Evolutionary conservation across 2,329 filamentous ascomycete species (phyloP).

Genomic region (Fusarium nurragi): DNA sequence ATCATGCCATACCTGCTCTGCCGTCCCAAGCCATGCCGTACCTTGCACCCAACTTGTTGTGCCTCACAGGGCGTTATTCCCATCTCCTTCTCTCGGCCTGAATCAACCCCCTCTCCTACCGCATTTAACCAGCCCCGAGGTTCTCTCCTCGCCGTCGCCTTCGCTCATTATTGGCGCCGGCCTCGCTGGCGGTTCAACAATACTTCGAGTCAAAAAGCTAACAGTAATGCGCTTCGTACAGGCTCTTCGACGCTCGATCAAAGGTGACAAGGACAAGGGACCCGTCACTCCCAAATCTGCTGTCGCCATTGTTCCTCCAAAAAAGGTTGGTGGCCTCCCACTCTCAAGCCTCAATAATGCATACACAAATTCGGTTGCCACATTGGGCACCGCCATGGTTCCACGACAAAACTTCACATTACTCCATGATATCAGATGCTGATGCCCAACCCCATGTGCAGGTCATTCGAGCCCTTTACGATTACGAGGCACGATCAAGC

Average conservation of each 20-base stretch:
- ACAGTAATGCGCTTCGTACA: constrained; percentile 60
- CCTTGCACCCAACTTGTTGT: constrained; percentile 8
- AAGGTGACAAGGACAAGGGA: constrained; percentile 85
- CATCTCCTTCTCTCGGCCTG: constrained; percentile 9
- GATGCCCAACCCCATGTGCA: constrained; percentile 50
- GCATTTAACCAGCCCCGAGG: constrained; percentile 7
- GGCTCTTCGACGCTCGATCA: constrained; percentile 88
- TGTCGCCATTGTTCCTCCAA: constrained; percentile 88
- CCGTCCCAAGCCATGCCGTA: constrained; percentile 10
- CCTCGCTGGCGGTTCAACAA: constrained; percentile 22
- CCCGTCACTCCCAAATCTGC: constrained; percentile 85
- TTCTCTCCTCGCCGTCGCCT: constrained; percentile 5
- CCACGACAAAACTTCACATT: constrained; percentile 17
- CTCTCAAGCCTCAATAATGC: constrained; percentile 26
- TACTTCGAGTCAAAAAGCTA: constrained; percentile 47
- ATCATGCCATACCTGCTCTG: not conserved
- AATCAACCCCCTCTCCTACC: constrained; percentile 29
- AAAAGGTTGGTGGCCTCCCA: constrained; percentile 73
- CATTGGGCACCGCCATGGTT: constrained; percentile 26
- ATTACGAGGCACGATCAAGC: constrained; percentile 79
- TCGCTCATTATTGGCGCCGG: constrained; percentile 23
- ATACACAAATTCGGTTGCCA: constrained; percentile 22
- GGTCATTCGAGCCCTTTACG: constrained; percentile 97
- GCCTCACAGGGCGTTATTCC: constrained; percentile 16
- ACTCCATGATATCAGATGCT: constrained; percentile 27